Percentiles rank a stretch among this genome's conserved stretches.
phyloP scores from a whole-genome alignment of 202 grass and related monocot genomes.

The Alloteropsis angusta region DNA sequence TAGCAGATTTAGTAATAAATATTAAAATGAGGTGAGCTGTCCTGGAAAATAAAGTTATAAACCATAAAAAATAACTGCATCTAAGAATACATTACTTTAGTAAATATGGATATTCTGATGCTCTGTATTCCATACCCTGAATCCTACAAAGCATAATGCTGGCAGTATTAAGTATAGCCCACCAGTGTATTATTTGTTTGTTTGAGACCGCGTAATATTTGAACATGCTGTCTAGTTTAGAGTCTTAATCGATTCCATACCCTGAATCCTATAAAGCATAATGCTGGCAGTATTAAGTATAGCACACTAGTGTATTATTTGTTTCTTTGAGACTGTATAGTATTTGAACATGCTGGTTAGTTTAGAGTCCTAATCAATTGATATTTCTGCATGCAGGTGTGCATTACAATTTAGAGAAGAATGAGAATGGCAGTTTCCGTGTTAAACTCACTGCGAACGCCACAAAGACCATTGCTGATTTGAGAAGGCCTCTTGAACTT shows the following conservation, averaged over 20 bases:
- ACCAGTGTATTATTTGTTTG: too few relatives aligned
- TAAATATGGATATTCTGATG: background rate
- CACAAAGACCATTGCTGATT: slow-evolving; percentile 89
- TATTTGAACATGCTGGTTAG: background rate
- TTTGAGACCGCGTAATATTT: too few relatives aligned
- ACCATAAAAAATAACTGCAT: background rate
- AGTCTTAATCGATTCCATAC: too few relatives aligned
- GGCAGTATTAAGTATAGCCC: too few relatives aligned
- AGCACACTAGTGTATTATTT: background rate
- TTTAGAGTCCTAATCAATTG: slow-evolving; percentile 1
- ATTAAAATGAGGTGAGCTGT: background rate
- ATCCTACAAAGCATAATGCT: too few relatives aligned
- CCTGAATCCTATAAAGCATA: background rate
- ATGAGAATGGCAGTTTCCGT: slow-evolving; percentile 48
- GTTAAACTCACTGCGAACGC: slow-evolving; percentile 65
- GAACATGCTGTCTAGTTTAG: too few relatives aligned
- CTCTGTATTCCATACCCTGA: too few relatives aligned
- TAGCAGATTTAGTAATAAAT: background rate
- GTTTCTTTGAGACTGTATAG: slow-evolving; percentile 9
- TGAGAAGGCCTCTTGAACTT: slow-evolving; percentile 65
- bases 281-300: background rate
- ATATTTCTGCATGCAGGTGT: slow-evolving; percentile 54
- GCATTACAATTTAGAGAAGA: slow-evolving; percentile 66
- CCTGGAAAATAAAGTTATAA: background rate
- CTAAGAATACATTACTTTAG: background rate